Evolutionary conservation across 2,329 filamentous ascomycete species (phyloP), one percentile per base, ranked within the genome.

Genomic region (Mariannaea sp.): DNA sequence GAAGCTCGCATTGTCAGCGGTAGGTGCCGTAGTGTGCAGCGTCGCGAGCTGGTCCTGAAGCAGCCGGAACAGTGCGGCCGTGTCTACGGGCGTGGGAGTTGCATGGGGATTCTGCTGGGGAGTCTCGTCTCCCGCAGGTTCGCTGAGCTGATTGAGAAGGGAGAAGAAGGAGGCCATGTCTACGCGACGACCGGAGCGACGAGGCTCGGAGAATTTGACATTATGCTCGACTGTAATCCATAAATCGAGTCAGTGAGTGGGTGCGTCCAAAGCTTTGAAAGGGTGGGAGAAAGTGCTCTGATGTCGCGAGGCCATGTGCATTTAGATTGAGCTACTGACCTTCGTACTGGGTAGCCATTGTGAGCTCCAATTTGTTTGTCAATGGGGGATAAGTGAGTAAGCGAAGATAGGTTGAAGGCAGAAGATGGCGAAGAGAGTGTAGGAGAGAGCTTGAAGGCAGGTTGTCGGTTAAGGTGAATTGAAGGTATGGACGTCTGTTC

Each of bases 81-180:
- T 72, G 68, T 85, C 84, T 57, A 80, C 77, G 30, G 84, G 83
- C 30, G 81, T 86, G 33, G 84, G 79, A n/a, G 77, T 79, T 5
- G 81, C 78, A 70, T 81, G 81, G 10, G 79, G 77, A 73, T 82
- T 82, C 70, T 80, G 74, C 64, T 77, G 74, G 30, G 69, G 65
- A 10, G 69, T 67, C 43, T 68, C 55, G 42, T 65, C 53, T 44
- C 70, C 68, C 27, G 70, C 64, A 52, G 71, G 69, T 47, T 72
- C 67, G 58, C 73, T 70, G 65, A 86, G 74, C 57, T 80, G 77
- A 68, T 79, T 73, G 56, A 85, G 80, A 67, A 83, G 79, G 49
- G 80, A 77, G 63, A 73, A 79, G 73, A 86, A 87, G 56, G 79
- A 81, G 46, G 82, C 79, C 84, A 87, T 87, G 73, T 86, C 82